Conservation (phyloP, 805 yeast genomes). For the Candida rishiriensis region DNA sequence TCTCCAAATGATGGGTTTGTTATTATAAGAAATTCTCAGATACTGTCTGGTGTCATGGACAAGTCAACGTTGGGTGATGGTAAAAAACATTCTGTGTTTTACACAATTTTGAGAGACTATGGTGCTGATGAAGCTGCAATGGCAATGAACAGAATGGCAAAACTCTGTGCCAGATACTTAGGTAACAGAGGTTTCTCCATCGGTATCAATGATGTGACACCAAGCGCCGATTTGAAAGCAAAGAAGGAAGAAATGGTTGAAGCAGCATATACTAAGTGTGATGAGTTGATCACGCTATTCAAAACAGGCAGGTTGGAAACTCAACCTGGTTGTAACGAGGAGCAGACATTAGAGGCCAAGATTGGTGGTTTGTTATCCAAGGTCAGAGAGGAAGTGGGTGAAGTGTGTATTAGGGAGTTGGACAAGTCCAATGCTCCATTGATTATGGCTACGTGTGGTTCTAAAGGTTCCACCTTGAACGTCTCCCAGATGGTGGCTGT, state of each 20-base stretch:
- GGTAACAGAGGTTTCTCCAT: slow-evolving; percentile 97
- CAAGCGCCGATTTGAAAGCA: slow-evolving; percentile 68
- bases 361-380: slow-evolving; percentile 94
- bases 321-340: slow-evolving; percentile 99
- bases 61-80: slow-evolving; percentile 96
- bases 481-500: slow-evolving; percentile 99
- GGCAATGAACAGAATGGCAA: slow-evolving; percentile 99
- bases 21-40: slow-evolving; percentile 81
- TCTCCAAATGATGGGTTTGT: slow-evolving; percentile 96
- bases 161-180: slow-evolving; percentile 88
- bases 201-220: slow-evolving; percentile 97
- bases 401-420: slow-evolving; percentile 88
- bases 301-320: slow-evolving; percentile 89
- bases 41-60: slow-evolving; percentile 94
- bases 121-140: slow-evolving; percentile 95
- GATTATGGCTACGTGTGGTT: slow-evolving; percentile 99
- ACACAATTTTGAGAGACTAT: slow-evolving; percentile 89
- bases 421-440: slow-evolving; percentile 91
- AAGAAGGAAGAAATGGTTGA: slow-evolving; percentile 89
- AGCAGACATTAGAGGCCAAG: slow-evolving; percentile 95
- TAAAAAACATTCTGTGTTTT: slow-evolving; percentile 93
- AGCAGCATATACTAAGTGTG: slow-evolving; percentile 85
- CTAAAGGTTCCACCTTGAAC: slow-evolving; percentile 95
- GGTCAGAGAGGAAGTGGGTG: slow-evolving; percentile 98
- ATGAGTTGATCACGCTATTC: slow-evolving; percentile 75